Base-by-base conservation (phyloP, 352 stramenopile genomes). In the Phytopythium litorale region DNA sequence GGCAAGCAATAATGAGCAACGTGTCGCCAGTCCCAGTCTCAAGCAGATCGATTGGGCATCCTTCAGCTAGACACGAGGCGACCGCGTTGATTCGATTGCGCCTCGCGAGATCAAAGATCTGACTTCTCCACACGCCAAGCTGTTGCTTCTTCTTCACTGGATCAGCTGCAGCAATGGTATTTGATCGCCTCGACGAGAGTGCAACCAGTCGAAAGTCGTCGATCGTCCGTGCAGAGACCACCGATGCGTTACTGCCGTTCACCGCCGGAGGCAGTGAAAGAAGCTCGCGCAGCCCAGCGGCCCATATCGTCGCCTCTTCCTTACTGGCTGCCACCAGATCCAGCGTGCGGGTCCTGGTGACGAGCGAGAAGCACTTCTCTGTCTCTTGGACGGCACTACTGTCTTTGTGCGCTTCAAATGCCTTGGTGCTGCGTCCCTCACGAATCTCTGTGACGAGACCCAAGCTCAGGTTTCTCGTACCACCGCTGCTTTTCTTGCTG, bases 321-420 rank as follows among this genome's bases (percentile, higher is more conserved):
- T 92, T 93, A 66, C 84, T 92, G 5, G 84, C 69, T 6, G 84
- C 84, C 0, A 91, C 79, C 5, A 95, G 62, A 76, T 93, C 85
- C 11, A 94, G 63, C 0, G 81, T 89, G 38, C 87, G 75, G 18
- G 67, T 66, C 58, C 70, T 77, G 6, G 75, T 77, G 15, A 92
- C 63, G 15, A 95, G 56, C 21, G 87, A 95, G 60, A 95, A 93
- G 32, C 84, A 95, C 28, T 76, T 89, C 43, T 59, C 54, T 25
- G 62, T 76, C 62, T 74, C 73, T 48, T 64, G 78, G 1, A 83
- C 71, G 5, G 87, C 70, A 7, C 49, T 72, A 28, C 70, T 81
- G 16, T 75, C 68, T 12, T 60, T 79, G 70, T 79, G 75, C 8
- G 69, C 67, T 37, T 81, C 62, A 33, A 96, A 96, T 2, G 85